Evolutionary conservation across 305 asterid species (phyloP), one percentile per base, ranked within the genome.

Genomic region (Rubia peregrina): DNA sequence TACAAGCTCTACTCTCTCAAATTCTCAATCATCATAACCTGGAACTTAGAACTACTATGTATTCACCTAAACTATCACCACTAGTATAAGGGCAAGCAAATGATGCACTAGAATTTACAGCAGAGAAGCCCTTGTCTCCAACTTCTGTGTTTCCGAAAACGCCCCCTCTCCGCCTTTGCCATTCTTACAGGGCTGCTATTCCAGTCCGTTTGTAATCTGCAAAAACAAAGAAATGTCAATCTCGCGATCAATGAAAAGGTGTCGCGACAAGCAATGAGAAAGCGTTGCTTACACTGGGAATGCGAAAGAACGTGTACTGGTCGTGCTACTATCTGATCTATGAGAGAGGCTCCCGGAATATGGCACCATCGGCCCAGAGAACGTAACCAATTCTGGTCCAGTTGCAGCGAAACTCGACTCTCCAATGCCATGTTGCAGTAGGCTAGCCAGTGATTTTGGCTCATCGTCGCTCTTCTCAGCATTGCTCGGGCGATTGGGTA

Each of bases 111-210:
- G 88, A 95, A 92, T 87, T 87, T 87, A 88, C 96, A 95, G 88
- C 99, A 95, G 60, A 89, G 85, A 75, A 92, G 79, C 49, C 96
- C 88, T 53, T 88, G 84, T 77, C 77, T 89, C 99, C 98, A 95
- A 22, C 91, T 84, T 78, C 73, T 83, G 48, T 84, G 87, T 68
- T 84, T 91, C 64, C 88, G 85, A 42, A 83, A 77, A 69, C 76
- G 79, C 74, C 87, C 82, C 77, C 91, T 49, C 14, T 88, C 98
- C 0, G 95, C 92, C 78, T 90, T 90, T 19, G 80, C 83, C 98
- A 95, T 95, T 71, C 96, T 81, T 19, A 88, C 95, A 3, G 99
- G 99, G 62, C 98, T 95, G 89, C 98, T 87, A 72, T 86, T 87
- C 96, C 96, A 95, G 79, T 95, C 99, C 7, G 87, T 62, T 67